phyloP scores from a whole-genome alignment of 2,329 filamentous ascomycete genomes.

The Sclerotinia glacialis region DNA sequence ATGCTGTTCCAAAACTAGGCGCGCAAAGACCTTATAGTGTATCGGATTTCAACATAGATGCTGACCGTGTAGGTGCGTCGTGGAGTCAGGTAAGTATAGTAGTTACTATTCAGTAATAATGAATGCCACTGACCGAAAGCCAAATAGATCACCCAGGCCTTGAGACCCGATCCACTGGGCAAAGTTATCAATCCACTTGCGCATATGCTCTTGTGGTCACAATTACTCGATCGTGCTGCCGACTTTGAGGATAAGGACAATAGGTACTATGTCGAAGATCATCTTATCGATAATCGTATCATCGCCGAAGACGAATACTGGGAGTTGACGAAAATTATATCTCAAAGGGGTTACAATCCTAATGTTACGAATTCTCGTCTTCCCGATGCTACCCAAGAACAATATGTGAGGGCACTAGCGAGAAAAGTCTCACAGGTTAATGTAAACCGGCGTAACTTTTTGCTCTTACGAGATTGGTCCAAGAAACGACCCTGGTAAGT shows the following conservation, averaged over 20 bases:
- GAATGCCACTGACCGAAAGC: neutral
- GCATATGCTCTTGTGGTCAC: neutral
- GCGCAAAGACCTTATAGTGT: neutral
- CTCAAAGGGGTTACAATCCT: neutral
- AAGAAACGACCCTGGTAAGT: conserved; percentile 27
- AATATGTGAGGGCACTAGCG: conserved; percentile 3
- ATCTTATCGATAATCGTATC: conserved; percentile 24
- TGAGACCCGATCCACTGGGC: neutral
- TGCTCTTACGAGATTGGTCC: conserved; percentile 28
- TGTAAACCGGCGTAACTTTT: conserved; percentile 24
- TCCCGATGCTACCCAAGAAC: neutral
- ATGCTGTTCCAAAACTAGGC: neutral
- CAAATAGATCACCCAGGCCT: conserved; percentile 10
- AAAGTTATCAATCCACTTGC: neutral
- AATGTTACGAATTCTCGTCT: neutral
- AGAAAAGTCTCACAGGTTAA: conserved; percentile 25
- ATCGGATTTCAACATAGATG: conserved; percentile 13
- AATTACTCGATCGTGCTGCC: conserved; percentile 36
- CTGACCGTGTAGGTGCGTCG: conserved; percentile 4
- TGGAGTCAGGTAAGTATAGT: conserved; percentile 12
- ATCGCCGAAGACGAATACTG: conserved; percentile 25
- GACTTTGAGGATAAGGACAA: conserved; percentile 29
- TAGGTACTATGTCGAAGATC: conserved; percentile 27
- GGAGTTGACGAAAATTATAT: neutral
- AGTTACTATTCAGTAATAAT: neutral